Conservation (phyloP, 768 basidiomycete species). For the Pleurotus djamor region DNA sequence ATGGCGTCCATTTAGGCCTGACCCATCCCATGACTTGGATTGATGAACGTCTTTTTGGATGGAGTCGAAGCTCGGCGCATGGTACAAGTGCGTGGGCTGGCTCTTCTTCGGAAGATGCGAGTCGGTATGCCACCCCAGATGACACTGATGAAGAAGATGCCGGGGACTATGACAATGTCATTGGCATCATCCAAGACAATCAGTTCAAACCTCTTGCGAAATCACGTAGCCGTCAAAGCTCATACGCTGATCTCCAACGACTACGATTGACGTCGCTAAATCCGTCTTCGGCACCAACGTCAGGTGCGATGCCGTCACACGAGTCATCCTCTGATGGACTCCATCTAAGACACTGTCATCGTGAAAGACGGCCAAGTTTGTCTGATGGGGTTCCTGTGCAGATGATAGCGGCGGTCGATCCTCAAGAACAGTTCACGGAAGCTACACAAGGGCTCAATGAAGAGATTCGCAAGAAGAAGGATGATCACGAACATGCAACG, state of each 20-base stretch:
- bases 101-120: constrained; percentile 49
- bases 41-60: constrained; percentile 92
- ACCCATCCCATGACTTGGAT: constrained; percentile 95
- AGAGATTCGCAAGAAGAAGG: constrained; percentile 45
- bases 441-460: constrained; percentile 69
- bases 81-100: constrained; percentile 92
- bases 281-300: background rate
- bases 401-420: constrained; percentile 60
- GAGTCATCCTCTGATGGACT: constrained; percentile 34
- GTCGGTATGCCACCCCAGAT: constrained; percentile 67
- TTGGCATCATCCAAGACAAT: constrained; percentile 62
- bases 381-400: constrained; percentile 62
- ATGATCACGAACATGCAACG: constrained; percentile 13
- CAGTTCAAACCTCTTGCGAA: constrained; percentile 26
- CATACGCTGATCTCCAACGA: constrained; percentile 81
- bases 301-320: constrained; percentile 11
- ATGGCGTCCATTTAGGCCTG: constrained; percentile 60
- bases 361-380: constrained; percentile 61
- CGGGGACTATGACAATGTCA: constrained; percentile 90
- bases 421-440: constrained; percentile 53
- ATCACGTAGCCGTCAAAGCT: constrained; percentile 61
- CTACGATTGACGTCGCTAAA: constrained; percentile 40
- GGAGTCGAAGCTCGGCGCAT: constrained; percentile 72
- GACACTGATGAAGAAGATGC: constrained; percentile 85
- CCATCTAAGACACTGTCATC: constrained; percentile 42